Base-by-base conservation (phyloP, 2,329 filamentous ascomycete genomes). In the Ascochyta koolunga region DNA sequence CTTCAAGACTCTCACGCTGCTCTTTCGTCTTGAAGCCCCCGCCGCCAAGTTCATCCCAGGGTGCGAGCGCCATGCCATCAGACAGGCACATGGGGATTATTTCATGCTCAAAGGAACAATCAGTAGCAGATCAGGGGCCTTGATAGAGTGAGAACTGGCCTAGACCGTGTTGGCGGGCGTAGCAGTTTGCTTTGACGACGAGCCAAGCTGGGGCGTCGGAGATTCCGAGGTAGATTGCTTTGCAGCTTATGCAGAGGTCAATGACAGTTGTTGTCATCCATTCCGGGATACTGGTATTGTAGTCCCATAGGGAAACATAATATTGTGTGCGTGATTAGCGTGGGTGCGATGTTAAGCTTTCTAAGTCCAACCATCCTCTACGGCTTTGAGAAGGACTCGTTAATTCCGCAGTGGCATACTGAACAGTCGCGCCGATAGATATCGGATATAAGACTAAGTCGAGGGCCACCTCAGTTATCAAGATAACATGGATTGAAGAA, bases 21-120 rank as follows among this genome's bases (percentile, higher is more conserved):
- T 70, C 72, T 33, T 69, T 65, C 0, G 69, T 65, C 40, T 74
- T 74, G 66, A 78, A 77, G 40, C 70, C 67, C 71, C 79, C 79
- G 49, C 78, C 76, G 32, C 82, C 82, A 8, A 86, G 75, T 1
- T 78, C 68, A 8, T 80, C 81, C 80, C 81, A 84, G 1, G 84
- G 83, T 0, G 79, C 79, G 6, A 87, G 68, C 0, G 78, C 84
- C 82, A 88, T 88, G 29, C 86, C 86, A 64, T 89, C 84, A 25
- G 80, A 78, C 32, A 78, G 78, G 33, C 75, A 79, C 87, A 89
- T 89, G 36, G 86, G 86, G 31, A 90, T 79, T 61, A 89, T 86
- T n/a, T 89, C 86, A 21, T 86, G 80, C 75, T 89, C 86, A 44
- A 89, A 83, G 69, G 91, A 88, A 21, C 89, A 83, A 41, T 84